Conservation (phyloP, 495 filamentous ascomycete species). For the Tuber microsphaerosporum region DNA sequence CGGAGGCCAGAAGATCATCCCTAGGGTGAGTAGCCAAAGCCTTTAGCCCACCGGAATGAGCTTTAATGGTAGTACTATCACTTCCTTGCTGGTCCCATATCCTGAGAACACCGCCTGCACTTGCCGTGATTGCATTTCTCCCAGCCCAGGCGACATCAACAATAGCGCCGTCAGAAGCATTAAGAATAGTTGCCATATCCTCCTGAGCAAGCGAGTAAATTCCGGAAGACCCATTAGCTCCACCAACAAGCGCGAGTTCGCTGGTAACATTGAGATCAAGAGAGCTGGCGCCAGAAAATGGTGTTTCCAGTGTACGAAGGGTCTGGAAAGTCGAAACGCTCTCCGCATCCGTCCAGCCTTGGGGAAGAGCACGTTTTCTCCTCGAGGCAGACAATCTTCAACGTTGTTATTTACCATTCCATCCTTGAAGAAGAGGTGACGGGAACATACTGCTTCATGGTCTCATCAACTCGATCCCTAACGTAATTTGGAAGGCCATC, state of each 20-base stretch:
- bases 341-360: constrained; percentile 74
- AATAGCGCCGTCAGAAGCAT: constrained; percentile 58
- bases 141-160: constrained; percentile 77
- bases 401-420: constrained; percentile 14
- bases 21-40: constrained; percentile 76
- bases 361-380: constrained; percentile 77
- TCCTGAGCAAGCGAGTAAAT: constrained; percentile 72
- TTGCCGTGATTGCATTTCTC: constrained; percentile 61
- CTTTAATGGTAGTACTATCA: constrained; percentile 58
- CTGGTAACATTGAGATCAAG: constrained; percentile 60
- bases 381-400: constrained; percentile 71
- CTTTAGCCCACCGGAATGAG: constrained; percentile 74
- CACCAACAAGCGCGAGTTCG: constrained; percentile 70
- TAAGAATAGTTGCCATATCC: constrained; percentile 59
- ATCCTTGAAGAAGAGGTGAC: neutral
- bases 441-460: constrained; percentile 47
- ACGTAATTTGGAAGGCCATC: constrained; percentile 62
- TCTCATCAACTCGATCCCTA: constrained; percentile 53
- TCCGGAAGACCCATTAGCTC: constrained; percentile 65
- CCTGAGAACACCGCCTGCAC: constrained; percentile 68
- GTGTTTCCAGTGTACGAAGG: constrained; percentile 53
- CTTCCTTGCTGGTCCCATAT: constrained; percentile 62
- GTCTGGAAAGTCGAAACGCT: constrained; percentile 61
- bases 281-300: constrained; percentile 58
- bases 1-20: constrained; percentile 75